Percentiles rank a stretch among this genome's conserved stretches.
phyloP scores from a whole-genome alignment of 1,139 yeast species.

The Citeromyces hawaiiensis region DNA sequence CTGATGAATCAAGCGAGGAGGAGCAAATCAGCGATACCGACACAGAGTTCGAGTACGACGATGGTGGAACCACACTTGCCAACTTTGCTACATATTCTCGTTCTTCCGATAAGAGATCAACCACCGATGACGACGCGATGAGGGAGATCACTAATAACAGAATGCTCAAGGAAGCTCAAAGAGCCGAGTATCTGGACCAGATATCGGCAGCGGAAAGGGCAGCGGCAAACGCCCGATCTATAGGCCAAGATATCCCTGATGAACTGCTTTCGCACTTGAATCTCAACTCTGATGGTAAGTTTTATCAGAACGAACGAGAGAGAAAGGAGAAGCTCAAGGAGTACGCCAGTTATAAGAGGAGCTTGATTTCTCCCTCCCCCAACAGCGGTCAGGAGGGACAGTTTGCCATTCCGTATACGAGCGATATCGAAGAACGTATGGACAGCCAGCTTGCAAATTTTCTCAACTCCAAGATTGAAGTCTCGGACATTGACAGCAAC shows the following conservation, averaged over 20 bases:
- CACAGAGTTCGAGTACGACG: slow-evolving; percentile 45
- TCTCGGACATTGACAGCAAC: slow-evolving; percentile 52
- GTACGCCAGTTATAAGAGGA: slow-evolving; percentile 27
- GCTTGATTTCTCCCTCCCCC: slow-evolving; percentile 25
- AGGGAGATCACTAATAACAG: slow-evolving; percentile 16
- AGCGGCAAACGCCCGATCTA: slow-evolving; percentile 40
- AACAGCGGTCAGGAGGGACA: slow-evolving; percentile 15
- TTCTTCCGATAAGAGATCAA: slow-evolving; percentile 8
- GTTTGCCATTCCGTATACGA: slow-evolving; percentile 41
- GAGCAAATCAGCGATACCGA: slow-evolving; percentile 58
- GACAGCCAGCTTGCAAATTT: slow-evolving; percentile 53
- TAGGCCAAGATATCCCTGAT: slow-evolving; percentile 33
- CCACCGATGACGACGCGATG: slow-evolving; percentile 7
- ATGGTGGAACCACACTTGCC: slow-evolving; percentile 46
- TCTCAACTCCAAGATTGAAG: slow-evolving; percentile 43
- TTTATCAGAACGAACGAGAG: slow-evolving; percentile 33
- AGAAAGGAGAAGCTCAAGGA: slow-evolving; percentile 41
- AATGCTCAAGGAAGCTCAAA: slow-evolving; percentile 29
- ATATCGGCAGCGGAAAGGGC: slow-evolving; percentile 49
- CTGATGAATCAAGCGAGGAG: slow-evolving; percentile 33
- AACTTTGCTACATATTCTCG: slow-evolving; percentile 26
- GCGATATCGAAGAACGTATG: slow-evolving; percentile 55
- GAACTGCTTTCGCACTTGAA: slow-evolving; percentile 27
- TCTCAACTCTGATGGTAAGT: slow-evolving; percentile 19
- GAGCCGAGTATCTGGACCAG: slow-evolving; percentile 38